A percentile compares a stretch with the other conserved stretches of the same genome.
phyloP scores from a whole-genome alignment of 768 basidiomycete genomes.

The Lentinula detonsa region DNA sequence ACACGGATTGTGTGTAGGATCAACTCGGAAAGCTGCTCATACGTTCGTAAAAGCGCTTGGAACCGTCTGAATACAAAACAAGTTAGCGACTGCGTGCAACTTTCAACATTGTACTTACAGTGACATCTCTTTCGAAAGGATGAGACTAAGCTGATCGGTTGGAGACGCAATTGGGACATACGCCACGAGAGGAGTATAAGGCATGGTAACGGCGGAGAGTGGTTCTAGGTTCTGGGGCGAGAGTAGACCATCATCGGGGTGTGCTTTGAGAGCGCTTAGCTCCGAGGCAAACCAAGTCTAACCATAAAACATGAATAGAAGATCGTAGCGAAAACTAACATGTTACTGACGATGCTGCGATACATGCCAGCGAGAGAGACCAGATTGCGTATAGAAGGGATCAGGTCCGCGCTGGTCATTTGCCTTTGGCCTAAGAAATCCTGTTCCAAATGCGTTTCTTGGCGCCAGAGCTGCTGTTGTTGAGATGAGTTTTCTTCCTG shows the following conservation, averaged over 20 bases:
- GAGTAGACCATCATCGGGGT: slow-evolving; percentile 43
- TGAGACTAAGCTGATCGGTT: slow-evolving; percentile 53
- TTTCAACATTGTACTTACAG: slow-evolving; percentile 45
- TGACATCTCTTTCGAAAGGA: slow-evolving; percentile 84
- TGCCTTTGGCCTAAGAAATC: slow-evolving; percentile 50
- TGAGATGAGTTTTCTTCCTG: slow-evolving; percentile 37
- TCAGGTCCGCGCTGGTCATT: slow-evolving; percentile 59
- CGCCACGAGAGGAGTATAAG: slow-evolving; percentile 36
- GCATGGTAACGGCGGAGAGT: slow-evolving; percentile 35
- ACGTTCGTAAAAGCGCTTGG: slow-evolving; percentile 85
- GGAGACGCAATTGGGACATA: slow-evolving; percentile 37
- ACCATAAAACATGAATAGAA: slow-evolving; percentile 1
- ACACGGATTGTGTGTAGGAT: slow-evolving; percentile 84
- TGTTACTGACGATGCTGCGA: slow-evolving; percentile 70
- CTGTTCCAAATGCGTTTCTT: slow-evolving; percentile 78
- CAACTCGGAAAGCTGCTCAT: slow-evolving; percentile 81
- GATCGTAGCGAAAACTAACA: background rate
- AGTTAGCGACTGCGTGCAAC: slow-evolving; percentile 6
- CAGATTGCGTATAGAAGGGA: slow-evolving; percentile 67
- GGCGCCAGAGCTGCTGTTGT: slow-evolving; percentile 54
- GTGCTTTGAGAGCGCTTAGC: slow-evolving; percentile 60
- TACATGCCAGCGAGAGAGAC: slow-evolving; percentile 74
- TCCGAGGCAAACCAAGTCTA: slow-evolving; percentile 85
- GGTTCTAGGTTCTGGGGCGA: slow-evolving; percentile 50
- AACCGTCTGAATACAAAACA: slow-evolving; percentile 60